phyloP scores from a whole-genome alignment of 495 filamentous ascomycete species.

The Staphylotrichum tortipilum region DNA sequence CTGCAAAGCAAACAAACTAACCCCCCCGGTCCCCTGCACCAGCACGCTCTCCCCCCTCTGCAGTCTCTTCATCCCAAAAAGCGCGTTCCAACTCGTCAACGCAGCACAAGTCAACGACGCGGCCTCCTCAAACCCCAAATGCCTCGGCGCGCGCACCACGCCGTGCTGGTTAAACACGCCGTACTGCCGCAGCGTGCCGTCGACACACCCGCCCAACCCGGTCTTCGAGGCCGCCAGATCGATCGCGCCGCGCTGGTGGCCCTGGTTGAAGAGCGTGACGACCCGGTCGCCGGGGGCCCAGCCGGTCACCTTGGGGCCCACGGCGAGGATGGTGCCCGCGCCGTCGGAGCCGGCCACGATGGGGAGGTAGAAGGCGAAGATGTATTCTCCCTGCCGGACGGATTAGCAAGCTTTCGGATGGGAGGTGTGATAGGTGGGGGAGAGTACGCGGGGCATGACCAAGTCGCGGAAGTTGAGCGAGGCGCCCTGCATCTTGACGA shows the following conservation, averaged over 20 bases:
- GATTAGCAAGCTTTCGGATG: neutral
- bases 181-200: constrained; percentile 66
- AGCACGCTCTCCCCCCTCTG: constrained; percentile 64
- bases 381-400: constrained; percentile 50
- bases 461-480: constrained; percentile 82
- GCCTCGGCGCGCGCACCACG: constrained; percentile 55
- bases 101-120: constrained; percentile 65
- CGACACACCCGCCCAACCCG: constrained; percentile 61
- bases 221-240: constrained; percentile 34
- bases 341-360: constrained; percentile 72
- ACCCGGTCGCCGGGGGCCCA: constrained; percentile 69
- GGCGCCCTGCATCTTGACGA: constrained; percentile 66
- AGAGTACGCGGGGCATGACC: constrained; percentile 55
- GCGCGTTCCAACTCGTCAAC: constrained; percentile 73
- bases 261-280: constrained; percentile 71
- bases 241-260: constrained; percentile 55
- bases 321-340: constrained; percentile 60
- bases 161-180: constrained; percentile 62
- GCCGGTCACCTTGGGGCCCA: constrained; percentile 56
- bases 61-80: constrained; percentile 61
- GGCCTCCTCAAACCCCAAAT: constrained; percentile 54
- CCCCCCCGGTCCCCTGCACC: constrained; percentile 75
- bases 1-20: constrained; percentile 64
- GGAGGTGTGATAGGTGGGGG: neutral
- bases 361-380: constrained; percentile 49